Conservation (phyloP, 768 basidiomycete genomes). For the Lactarius psammicola region DNA sequence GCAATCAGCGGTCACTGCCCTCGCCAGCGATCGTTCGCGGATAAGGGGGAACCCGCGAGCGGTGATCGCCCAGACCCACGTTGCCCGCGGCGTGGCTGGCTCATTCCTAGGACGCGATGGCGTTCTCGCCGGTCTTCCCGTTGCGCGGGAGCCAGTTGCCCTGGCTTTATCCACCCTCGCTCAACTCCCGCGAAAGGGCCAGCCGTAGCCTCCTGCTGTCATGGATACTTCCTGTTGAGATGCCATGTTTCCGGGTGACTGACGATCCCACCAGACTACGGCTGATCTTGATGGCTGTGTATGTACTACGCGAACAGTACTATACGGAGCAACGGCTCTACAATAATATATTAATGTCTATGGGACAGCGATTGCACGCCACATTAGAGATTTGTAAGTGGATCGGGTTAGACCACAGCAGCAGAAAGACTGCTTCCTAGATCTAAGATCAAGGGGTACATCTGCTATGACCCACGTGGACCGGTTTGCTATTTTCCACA, state of each 20-base stretch:
- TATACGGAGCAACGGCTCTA: not conserved
- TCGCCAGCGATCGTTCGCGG: conserved; percentile 4
- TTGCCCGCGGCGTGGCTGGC: conserved; percentile 15
- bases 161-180: conserved; percentile 18
- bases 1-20: conserved; percentile 12
- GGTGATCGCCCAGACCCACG: conserved; percentile 16
- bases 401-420: not conserved
- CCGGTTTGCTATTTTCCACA: conserved; percentile 1
- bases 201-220: not conserved
- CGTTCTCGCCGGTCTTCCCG: not conserved
- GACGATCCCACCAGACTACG: not conserved
- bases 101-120: conserved; percentile 21
- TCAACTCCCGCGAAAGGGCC: not conserved
- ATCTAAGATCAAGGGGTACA: conserved; percentile 14
- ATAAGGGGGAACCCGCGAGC: not conserved
- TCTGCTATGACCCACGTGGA: conserved; percentile 10
- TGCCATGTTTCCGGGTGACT: not conserved
- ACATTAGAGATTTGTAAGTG: too few relatives aligned
- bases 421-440: not conserved
- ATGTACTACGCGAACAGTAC: not conserved
- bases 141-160: not conserved
- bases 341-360: not conserved
- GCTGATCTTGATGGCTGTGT: not conserved
- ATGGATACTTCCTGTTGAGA: conserved; percentile 8
- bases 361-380: not conserved